Base-by-base conservation (phyloP, 345 rosid genomes). In the Tarenaya hassleriana region DNA sequence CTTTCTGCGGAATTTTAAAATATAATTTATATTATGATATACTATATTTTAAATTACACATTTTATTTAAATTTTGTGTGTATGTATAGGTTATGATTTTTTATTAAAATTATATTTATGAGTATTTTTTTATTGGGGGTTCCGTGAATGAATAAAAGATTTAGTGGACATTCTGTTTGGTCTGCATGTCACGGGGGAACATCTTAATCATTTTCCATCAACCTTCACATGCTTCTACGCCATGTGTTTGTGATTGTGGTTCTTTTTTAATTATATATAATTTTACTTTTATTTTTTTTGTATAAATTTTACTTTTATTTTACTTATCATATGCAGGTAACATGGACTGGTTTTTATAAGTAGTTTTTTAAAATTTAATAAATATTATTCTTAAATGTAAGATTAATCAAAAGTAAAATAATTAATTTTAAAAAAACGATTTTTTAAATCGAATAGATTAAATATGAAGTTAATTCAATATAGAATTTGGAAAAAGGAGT, bases 131-230 rank as follows among this genome's bases (percentile, higher is more conserved):
- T n/a, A 52, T 11, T 38, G 45, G 44, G 56, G 50, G 15, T 53
- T 45, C 48, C 43, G 48, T 44, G 44, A 63, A 54, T 29, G 35
- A 32, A 49, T 55, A 52, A 32, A 51, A 51, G 13, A 11, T 33
- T 48, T 21, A 33, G 34, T 56, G 47, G 52, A 56, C 69, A 50
- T 56, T 56, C 58, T 24, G 47, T 44, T 56, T n/a, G 52, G 57
- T 64, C 57, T 63, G 68, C 56, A 56, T 44, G 57, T 63, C 62
- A 56, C 62, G 57, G 68, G 57, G n/a, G n/a, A 42, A 24, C 68
- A 63, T 8, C 15, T 56, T 56, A 34, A 49, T 49, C 56, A 64
- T 47, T 49, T 60, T 24, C 13, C 57, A 34, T 35, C 58, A 13
- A 56, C 18, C 63, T 43, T 64, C 69, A 64, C 47, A 64, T 64